Evolutionary conservation across 1,284 basidiomycete species (phyloP).

Genomic region (Tilletia caries): DNA sequence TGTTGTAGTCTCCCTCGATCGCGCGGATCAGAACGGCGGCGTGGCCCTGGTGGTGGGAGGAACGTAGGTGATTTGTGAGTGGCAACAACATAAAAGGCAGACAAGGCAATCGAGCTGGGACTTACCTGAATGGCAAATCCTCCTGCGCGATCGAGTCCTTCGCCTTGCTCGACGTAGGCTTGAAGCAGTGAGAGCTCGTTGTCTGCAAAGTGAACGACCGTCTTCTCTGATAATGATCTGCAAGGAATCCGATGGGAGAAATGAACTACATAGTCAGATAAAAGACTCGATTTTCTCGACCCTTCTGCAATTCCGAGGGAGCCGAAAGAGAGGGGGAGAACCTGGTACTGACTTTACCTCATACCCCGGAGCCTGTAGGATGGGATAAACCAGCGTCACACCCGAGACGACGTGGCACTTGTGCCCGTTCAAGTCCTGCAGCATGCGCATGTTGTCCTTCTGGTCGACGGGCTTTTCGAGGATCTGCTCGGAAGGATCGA

Average conservation of each 20-base stretch:
- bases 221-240: conserved; percentile 45
- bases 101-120: neutral
- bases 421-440: conserved; percentile 81
- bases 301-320: too few species aligned
- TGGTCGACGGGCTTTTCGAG: conserved; percentile 82
- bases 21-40: conserved; percentile 76
- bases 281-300: too few species aligned
- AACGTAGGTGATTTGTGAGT: neutral
- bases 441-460: conserved; percentile 80
- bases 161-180: conserved; percentile 82
- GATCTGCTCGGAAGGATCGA: conserved; percentile 56
- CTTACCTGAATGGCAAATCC: conserved; percentile 89
- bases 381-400: conserved; percentile 69
- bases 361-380: conserved; percentile 79
- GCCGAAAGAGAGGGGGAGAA: neutral
- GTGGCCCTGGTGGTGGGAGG: conserved; percentile 58
- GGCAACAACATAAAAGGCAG: neutral
- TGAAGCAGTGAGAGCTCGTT: conserved; percentile 61
- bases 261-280: neutral
- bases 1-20: conserved; percentile 87
- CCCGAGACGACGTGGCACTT: conserved; percentile 48
- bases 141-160: conserved; percentile 85
- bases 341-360: conserved; percentile 63
- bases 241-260: neutral
- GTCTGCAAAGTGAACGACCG: conserved; percentile 52